Base-by-base conservation (phyloP, 257 asterid species). In the Solanum chiquidenum region DNA sequence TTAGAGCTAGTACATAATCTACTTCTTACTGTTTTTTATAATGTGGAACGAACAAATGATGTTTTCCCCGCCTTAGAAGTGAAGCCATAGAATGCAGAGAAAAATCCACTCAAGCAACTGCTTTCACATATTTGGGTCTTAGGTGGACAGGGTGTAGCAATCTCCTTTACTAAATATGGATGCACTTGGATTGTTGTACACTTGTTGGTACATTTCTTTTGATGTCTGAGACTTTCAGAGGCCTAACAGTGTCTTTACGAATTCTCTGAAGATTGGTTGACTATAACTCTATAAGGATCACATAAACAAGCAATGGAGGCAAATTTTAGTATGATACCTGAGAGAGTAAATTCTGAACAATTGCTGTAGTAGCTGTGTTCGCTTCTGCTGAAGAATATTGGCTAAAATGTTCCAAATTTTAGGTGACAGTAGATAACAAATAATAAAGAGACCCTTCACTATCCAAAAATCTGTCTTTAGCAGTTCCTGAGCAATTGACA, bases 1-100 rank as follows among this genome's bases (percentile, higher is more conserved):
- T 97, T 92, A 82, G 86, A 82, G 31, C 42, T 55, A 25, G 27
- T 85, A 42, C 58, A 42, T 64, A 20, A 12, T 84, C 38, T 71
- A 46, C 64, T 55, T 55, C 25, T 55, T 55, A 55, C 64, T 58
- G 66, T 7, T 58, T 58, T 49, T 58, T 20, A 58, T 58, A 20
- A 58, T 58, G 25, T 20, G 66, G 25, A 58, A 58, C 5, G 2
- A 58, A 20, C 66, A 58, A 58, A 82, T 49, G 40, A 82, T 49
- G 46, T 18, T 82, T 46, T 49, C 29, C 31, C 16, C 9, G 40
- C 9, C 66, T 9, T 79, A 79, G 38, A 79, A 79, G 40, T 79
- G 27, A 79, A 44, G 18, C 66, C 27, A 79, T n/a, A 27, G 27
- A 79, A 44, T 79, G 58, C 27, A 27, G 23, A 44, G 8, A 79